Base-by-base conservation (phyloP, 192 early-diverging fungal genomes). In the Blastocladiella britannica region DNA sequence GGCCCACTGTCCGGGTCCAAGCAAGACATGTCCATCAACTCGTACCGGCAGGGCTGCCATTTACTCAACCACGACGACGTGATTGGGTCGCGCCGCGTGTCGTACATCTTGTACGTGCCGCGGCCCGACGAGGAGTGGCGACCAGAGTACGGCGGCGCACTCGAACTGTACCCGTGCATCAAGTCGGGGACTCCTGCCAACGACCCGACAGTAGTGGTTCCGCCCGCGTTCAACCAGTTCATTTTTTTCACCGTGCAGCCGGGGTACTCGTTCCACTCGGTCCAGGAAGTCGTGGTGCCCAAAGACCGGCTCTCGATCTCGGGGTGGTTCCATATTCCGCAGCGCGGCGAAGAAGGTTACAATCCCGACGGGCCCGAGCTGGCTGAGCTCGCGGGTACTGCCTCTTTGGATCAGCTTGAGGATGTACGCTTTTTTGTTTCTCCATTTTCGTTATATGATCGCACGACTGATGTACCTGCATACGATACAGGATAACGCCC, bases 51-150 rank as follows among this genome's bases (percentile, higher is more conserved):
- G 37, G 82, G 86, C 8, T 84, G 84, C 67, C 84, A 86, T 58
- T 67, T 88, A 26, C 61, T 88, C 22, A 73, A 77, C 26, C 86
- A 88, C 60, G 86, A 88, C 72, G 86, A 88, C 61, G 82, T 84
- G 0, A 88, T 88, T 62, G 82, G 82, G 0, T 77, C 81, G 47
- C 72, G 86, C 6, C 65, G 75, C 5, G 82, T 88, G 15, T 83
- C 81, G 9, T 88, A 74, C 61, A 88, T 88, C 28, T 65, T 88
- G 51, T 88, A 88, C 60, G 59, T 88, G 63, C 71, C 81, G 3
- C 83, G 84, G 58, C 77, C 77, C 0, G 67, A 71, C 18, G 68
- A 77, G 5, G 47, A 53, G 22, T 86, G 84, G 83, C 26, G 62
- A n/a, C 67, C 71, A 3, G 63, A 67, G 52, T 66, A 81, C 31